Conservation (phyloP, 345 rosid genomes). For the Lepidium sativum region DNA sequence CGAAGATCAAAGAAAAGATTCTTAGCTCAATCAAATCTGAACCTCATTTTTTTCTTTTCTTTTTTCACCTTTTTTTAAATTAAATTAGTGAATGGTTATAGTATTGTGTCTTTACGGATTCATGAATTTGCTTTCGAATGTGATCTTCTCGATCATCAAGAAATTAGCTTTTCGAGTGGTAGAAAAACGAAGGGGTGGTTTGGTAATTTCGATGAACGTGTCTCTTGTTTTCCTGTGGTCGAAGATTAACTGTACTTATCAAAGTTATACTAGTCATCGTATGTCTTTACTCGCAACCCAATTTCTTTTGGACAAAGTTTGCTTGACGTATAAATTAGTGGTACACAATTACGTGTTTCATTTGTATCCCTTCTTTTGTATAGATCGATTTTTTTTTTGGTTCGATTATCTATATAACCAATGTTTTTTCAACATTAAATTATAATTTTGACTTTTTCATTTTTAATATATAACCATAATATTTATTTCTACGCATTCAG, state of each 20-base stretch:
- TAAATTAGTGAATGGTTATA: slow-evolving; percentile 24
- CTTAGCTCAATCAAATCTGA: slow-evolving; percentile 18
- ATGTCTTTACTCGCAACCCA: slow-evolving; percentile 15
- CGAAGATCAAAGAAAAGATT: slow-evolving; percentile 3
- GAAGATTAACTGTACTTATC: slow-evolving; percentile 10
- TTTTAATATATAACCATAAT: no score
- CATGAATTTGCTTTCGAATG: slow-evolving; percentile 16
- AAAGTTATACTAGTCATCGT: background rate
- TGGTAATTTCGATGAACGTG: slow-evolving; percentile 1
- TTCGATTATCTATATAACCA: background rate
- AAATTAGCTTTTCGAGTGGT: background rate
- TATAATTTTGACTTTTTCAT: background rate
- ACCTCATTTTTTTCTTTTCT: background rate
- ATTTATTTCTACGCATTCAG: no score
- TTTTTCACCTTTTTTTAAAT: no score
- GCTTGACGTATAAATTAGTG: slow-evolving; percentile 7
- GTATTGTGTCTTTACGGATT: slow-evolving; percentile 16
- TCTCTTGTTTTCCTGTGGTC: slow-evolving; percentile 22
- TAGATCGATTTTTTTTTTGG: background rate
- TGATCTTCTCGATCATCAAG: slow-evolving; percentile 1
- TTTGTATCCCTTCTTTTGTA: background rate
- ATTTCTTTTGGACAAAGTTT: slow-evolving; percentile 10
- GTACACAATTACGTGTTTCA: slow-evolving; percentile 7
- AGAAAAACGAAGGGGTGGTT: slow-evolving; percentile 15
- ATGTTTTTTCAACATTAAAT: background rate